These are phyloP conservation scores for Aspergillus kassunensis DNA, from an alignment of 495 filamentous ascomycete genomes.

Conservation along the genomic window DNA sequence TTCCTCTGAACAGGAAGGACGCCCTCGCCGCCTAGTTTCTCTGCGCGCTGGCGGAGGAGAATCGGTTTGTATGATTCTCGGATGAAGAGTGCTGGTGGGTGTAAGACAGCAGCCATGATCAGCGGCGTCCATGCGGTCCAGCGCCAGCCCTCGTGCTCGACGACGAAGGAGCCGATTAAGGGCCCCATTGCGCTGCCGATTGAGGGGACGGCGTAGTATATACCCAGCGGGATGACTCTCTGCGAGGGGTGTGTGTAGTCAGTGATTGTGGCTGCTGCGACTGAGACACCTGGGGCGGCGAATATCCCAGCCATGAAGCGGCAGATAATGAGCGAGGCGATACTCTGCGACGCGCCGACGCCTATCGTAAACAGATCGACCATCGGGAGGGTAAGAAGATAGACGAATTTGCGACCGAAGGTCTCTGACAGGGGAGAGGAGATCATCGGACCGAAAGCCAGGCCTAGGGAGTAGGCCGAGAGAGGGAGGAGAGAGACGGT, in stretches of 20 bases:
- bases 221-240: conserved; percentile 13
- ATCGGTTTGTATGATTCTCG: conserved; percentile 53
- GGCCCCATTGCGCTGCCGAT: conserved; percentile 53
- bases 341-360: conserved; percentile 51
- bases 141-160: conserved; percentile 52
- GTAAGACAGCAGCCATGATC: conserved; percentile 19
- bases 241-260: conserved; percentile 15
- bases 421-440: conserved; percentile 57
- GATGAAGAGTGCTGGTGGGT: conserved; percentile 33
- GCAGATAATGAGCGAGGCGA: conserved; percentile 52
- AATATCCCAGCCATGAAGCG: conserved; percentile 60
- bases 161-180: conserved; percentile 57
- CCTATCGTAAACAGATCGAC: conserved; percentile 63
- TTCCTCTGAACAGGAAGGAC: conserved; percentile 55
- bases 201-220: conserved; percentile 44
- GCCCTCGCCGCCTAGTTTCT: conserved; percentile 7
- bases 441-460: conserved; percentile 57
- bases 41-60: conserved; percentile 30
- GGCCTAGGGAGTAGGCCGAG: conserved; percentile 52
- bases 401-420: conserved; percentile 52
- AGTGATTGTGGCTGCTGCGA: conserved; percentile 21
- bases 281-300: conserved; percentile 17
- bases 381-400: conserved; percentile 47
- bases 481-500: conserved; percentile 53
- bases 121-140: conserved; percentile 50